These are phyloP conservation scores for Chernovozyma sophiae-reginae DNA, from an alignment of 1,139 yeast genomes.

Conservation along the genomic window DNA sequence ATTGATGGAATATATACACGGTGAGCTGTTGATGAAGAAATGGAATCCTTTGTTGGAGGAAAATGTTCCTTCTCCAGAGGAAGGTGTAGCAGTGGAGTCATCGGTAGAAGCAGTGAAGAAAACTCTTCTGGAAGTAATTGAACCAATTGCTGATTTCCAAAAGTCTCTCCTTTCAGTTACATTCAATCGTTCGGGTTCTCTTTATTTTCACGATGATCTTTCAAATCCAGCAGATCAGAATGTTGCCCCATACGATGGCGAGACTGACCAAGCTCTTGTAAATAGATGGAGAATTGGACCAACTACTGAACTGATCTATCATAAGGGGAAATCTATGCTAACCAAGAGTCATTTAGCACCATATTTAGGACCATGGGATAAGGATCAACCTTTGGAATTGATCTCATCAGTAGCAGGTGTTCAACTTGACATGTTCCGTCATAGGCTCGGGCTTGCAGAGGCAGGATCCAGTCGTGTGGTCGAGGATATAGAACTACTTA, in stretches of 20 bases:
- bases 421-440: constrained; percentile 61
- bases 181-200: constrained; percentile 75
- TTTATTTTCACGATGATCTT: constrained; percentile 70
- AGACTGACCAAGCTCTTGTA: constrained; percentile 47
- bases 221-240: constrained; percentile 29
- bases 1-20: constrained; percentile 73
- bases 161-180: constrained; percentile 44
- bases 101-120: constrained; percentile 37
- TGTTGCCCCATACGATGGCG: constrained; percentile 62
- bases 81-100: constrained; percentile 23
- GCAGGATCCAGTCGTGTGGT: constrained; percentile 46
- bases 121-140: constrained; percentile 51
- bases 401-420: constrained; percentile 60
- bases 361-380: constrained; percentile 73
- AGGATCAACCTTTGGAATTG: constrained; percentile 53
- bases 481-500: constrained; percentile 39
- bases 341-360: constrained; percentile 41
- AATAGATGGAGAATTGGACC: constrained; percentile 91
- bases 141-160: constrained; percentile 61
- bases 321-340: constrained; percentile 59
- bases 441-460: constrained; percentile 51
- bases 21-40: constrained; percentile 76
- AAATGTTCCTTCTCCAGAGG: constrained; percentile 16
- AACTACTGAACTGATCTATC: constrained; percentile 72
- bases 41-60: constrained; percentile 75